These are phyloP conservation scores for Xylariaceae sp. DNA, from an alignment of 2,329 filamentous ascomycete genomes.

Conservation along the genomic window DNA sequence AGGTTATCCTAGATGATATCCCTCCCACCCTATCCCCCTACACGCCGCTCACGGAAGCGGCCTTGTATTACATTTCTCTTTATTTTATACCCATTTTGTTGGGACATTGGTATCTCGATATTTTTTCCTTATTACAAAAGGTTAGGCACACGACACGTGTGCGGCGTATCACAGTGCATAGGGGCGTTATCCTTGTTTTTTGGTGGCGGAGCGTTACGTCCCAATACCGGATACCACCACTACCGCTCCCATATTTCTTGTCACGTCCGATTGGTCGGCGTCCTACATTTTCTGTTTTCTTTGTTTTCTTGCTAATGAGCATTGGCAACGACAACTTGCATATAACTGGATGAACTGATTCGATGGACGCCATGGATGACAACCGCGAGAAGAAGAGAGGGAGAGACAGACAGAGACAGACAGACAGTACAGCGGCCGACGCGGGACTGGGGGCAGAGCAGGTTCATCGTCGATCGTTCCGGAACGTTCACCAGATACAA, in stretches of 20 bases:
- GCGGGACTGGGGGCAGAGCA: too few relatives aligned
- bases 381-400: not conserved
- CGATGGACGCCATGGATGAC: not conserved
- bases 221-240: not conserved
- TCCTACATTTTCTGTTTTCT: not conserved
- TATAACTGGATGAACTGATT: not conserved
- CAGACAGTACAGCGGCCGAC: not conserved
- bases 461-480: too few relatives aligned
- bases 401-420: not conserved
- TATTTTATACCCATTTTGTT: slow-evolving; percentile 22
- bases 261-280: too few relatives aligned
- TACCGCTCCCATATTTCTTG: too few relatives aligned
- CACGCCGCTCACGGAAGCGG: not conserved
- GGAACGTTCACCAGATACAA: too few relatives aligned
- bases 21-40: not conserved
- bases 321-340: not conserved
- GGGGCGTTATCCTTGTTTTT: slow-evolving; percentile 12
- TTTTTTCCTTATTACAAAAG: slow-evolving; percentile 9
- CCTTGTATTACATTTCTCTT: slow-evolving; percentile 4
- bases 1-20: not conserved
- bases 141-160: slow-evolving; percentile 2
- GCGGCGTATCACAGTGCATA: slow-evolving; percentile 17
- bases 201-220: not conserved
- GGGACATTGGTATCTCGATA: slow-evolving; percentile 4
- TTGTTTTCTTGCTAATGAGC: not conserved